Percentiles rank a stretch among this genome's conserved stretches.
These are phyloP conservation scores for Salvia hispanica DNA, from an alignment of 257 asterid species.

Conservation along the genomic window DNA sequence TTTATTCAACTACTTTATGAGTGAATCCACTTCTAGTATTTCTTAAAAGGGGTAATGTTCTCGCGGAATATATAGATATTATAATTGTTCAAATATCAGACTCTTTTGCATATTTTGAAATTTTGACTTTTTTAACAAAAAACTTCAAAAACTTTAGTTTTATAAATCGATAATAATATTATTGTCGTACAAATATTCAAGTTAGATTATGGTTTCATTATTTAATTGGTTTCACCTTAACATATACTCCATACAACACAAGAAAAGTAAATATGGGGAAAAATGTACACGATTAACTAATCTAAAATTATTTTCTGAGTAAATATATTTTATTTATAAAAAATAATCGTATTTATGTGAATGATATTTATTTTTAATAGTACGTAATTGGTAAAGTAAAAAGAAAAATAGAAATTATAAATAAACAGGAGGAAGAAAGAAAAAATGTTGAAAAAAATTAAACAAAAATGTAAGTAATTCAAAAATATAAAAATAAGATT, in stretches of 20 bases:
- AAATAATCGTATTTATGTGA: not conserved
- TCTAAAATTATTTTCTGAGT: not conserved
- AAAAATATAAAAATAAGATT: too few relatives aligned
- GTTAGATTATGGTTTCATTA: not conserved
- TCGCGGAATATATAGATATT: not conserved
- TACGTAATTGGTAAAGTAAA: too few relatives aligned
- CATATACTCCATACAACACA: not conserved
- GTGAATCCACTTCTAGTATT: not conserved
- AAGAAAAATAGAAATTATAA: too few relatives aligned
- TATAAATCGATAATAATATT: too few relatives aligned
- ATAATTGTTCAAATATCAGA: too few relatives aligned
- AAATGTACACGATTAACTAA: not conserved
- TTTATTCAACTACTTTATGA: not conserved
- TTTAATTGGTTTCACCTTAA: not conserved
- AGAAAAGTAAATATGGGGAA: not conserved
- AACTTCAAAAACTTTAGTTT: too few relatives aligned
- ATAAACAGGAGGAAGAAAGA: not conserved
- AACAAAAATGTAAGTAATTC: too few relatives aligned
- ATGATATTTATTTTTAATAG: too few relatives aligned
- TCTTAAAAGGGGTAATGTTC: not conserved
- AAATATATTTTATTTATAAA: not conserved
- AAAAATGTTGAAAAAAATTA: too few relatives aligned
- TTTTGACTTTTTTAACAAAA: too few relatives aligned
- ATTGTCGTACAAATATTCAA: not conserved
- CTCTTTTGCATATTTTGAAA: too few relatives aligned